A percentile compares a stretch with the other conserved stretches of the same genome.
phyloP scores from a whole-genome alignment of 257 asterid species.

The Prunella vulgaris region DNA sequence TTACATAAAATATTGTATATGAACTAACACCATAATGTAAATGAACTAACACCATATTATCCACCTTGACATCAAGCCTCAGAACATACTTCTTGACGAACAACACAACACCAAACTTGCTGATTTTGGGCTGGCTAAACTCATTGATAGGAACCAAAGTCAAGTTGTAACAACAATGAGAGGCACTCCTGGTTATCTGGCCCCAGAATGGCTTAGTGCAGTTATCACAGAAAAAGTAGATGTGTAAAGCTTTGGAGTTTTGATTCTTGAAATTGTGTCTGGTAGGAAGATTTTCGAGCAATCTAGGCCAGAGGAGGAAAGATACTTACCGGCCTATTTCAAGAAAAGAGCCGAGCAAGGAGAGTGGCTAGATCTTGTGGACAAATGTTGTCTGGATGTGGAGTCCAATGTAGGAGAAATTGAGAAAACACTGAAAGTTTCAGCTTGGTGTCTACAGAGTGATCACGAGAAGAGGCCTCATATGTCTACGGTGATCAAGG shows the following conservation, averaged over 20 bases:
- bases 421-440: constrained; percentile 2
- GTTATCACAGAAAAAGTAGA: background rate
- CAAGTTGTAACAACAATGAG: background rate
- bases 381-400: background rate
- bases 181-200: background rate
- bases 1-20: too few relatives aligned
- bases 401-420: constrained; percentile 12
- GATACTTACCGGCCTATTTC: constrained; percentile 6
- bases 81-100: constrained; percentile 24
- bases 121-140: constrained; percentile 29
- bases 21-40: too few relatives aligned
- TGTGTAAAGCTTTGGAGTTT: background rate
- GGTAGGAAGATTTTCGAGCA: too few relatives aligned
- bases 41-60: background rate
- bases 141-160: constrained; percentile 1
- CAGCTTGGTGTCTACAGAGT: constrained; percentile 28
- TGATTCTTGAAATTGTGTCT: too few relatives aligned
- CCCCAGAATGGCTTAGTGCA: background rate
- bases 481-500: constrained; percentile 23
- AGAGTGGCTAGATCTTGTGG: constrained; percentile 14
- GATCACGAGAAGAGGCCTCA: constrained; percentile 20
- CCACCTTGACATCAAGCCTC: background rate
- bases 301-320: background rate
- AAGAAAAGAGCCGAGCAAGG: constrained; percentile 16
- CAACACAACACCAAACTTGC: constrained; percentile 21